These are phyloP conservation scores for Phytophthora cajani DNA, from an alignment of 352 stramenopile genomes.

Conservation along the genomic window DNA sequence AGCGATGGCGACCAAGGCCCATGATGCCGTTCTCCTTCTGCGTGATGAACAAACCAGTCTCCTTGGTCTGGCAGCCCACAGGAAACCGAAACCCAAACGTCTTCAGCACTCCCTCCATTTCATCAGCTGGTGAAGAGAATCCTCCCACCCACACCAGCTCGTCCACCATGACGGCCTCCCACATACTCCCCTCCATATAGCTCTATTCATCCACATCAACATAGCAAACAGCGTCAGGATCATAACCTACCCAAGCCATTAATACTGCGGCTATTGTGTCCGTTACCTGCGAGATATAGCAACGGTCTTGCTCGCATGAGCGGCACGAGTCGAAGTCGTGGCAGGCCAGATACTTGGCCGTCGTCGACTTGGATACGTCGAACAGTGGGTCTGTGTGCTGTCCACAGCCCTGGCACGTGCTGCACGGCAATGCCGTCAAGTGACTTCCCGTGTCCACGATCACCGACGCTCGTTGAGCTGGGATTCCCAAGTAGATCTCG, in stretches of 20 bases:
- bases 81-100: constrained; percentile 80
- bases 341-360: constrained; percentile 72
- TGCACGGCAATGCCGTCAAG: constrained; percentile 81
- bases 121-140: constrained; percentile 49
- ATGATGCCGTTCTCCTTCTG: constrained; percentile 93
- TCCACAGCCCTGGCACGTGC: constrained; percentile 68
- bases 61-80: constrained; percentile 81
- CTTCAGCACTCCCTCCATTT: constrained; percentile 54
- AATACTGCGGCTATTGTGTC: neutral
- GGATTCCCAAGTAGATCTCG: constrained; percentile 82
- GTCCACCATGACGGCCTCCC: constrained; percentile 79
- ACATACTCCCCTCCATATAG: constrained; percentile 91
- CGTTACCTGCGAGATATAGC: constrained; percentile 74
- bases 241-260: neutral
- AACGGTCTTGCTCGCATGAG: constrained; percentile 67
- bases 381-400: constrained; percentile 79
- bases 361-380: constrained; percentile 79
- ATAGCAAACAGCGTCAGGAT: constrained; percentile 1
- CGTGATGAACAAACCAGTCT: constrained; percentile 85
- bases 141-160: constrained; percentile 84
- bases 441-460: constrained; percentile 88
- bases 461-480: constrained; percentile 81
- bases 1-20: constrained; percentile 72
- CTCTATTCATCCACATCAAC: constrained; percentile 37
- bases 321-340: constrained; percentile 57